A percentile compares a stretch with the other conserved stretches of the same genome.
Conservation (phyloP, 139 green algal genomes). For the Pseudopediastrum boryanum region DNA sequence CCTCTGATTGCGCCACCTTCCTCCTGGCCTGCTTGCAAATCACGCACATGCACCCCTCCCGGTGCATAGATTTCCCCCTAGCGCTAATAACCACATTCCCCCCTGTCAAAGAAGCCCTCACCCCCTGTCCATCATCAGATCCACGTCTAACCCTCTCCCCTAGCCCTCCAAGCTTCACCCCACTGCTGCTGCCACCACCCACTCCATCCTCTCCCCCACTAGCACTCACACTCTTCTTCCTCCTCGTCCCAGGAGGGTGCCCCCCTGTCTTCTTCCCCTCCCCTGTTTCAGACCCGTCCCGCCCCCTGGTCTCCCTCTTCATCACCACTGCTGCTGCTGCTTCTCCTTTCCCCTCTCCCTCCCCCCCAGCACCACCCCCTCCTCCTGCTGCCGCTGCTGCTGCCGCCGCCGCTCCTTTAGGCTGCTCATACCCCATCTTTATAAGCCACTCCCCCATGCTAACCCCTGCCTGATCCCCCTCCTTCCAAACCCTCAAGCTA, state of each 20-base stretch:
- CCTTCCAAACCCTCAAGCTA: conserved; percentile 61
- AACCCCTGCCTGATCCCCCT: conserved; percentile 52
- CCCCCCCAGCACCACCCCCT: not conserved
- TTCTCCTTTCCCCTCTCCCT: not conserved
- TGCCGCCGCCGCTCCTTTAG: conserved; percentile 12
- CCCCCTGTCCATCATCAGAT: not conserved
- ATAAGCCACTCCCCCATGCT: conserved; percentile 85
- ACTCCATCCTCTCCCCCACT: too few relatives aligned
- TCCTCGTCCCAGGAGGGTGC: not conserved
- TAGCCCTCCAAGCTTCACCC: too few relatives aligned
- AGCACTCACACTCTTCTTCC: not conserved
- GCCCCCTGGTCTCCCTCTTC: too few relatives aligned
- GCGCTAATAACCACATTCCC: conserved; percentile 5
- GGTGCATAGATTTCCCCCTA: conserved; percentile 50
- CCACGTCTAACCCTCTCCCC: too few relatives aligned
- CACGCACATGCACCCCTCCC: conserved; percentile 75
- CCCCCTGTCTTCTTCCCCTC: not conserved
- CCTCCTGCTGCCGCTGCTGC: conserved; percentile 7
- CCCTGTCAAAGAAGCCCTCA: not conserved
- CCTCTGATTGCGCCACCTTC: conserved; percentile 33
- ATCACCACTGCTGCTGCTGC: too few relatives aligned
- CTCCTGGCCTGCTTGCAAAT: conserved; percentile 83
- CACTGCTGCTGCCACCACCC: too few relatives aligned
- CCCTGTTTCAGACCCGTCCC: too few relatives aligned
- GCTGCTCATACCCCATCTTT: conserved; percentile 66